These are phyloP conservation scores for Sanghuangporus sanghuang DNA, from an alignment of 1,284 basidiomycete genomes.

Conservation along the genomic window DNA sequence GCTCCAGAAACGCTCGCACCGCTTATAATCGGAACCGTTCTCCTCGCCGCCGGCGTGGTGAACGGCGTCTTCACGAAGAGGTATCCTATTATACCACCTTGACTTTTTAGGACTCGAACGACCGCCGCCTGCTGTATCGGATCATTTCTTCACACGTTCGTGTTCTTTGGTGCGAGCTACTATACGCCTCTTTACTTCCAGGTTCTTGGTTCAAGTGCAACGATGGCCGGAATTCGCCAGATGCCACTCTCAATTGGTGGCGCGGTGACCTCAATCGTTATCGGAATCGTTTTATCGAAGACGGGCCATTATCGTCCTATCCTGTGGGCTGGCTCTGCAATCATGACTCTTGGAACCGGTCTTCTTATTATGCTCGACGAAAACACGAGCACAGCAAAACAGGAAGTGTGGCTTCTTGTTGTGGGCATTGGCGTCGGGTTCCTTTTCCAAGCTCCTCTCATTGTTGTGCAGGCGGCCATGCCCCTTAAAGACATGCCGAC, in stretches of 20 bases:
- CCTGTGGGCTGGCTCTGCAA: conserved; percentile 15
- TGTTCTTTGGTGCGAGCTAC: conserved; percentile 31
- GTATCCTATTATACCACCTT: conserved; percentile 45
- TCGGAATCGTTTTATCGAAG: neutral
- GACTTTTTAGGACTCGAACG: conserved; percentile 44
- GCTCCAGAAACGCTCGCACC: neutral
- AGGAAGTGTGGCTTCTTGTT: conserved; percentile 32
- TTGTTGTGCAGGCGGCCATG: conserved; percentile 37
- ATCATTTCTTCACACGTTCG: conserved; percentile 33
- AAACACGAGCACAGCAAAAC: conserved; percentile 25
- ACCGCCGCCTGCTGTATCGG: conserved; percentile 35
- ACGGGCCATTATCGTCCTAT: neutral
- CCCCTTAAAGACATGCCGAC: conserved; percentile 40
- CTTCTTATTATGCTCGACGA: conserved; percentile 26
- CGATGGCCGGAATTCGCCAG: conserved; percentile 37
- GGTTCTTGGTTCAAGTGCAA: conserved; percentile 34
- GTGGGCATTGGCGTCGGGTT: conserved; percentile 31
- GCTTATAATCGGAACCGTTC: neutral
- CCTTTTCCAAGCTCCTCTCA: conserved; percentile 32
- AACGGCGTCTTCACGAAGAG: conserved; percentile 45
- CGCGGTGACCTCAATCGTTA: conserved; percentile 16
- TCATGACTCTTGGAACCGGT: conserved; percentile 28
- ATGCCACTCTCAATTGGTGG: conserved; percentile 38
- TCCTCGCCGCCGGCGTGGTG: conserved; percentile 26
- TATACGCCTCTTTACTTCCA: conserved; percentile 36